Evolutionary conservation across 2,329 filamentous ascomycete species (phyloP).

Genomic region (Chrysosphaeria jannelii): DNA sequence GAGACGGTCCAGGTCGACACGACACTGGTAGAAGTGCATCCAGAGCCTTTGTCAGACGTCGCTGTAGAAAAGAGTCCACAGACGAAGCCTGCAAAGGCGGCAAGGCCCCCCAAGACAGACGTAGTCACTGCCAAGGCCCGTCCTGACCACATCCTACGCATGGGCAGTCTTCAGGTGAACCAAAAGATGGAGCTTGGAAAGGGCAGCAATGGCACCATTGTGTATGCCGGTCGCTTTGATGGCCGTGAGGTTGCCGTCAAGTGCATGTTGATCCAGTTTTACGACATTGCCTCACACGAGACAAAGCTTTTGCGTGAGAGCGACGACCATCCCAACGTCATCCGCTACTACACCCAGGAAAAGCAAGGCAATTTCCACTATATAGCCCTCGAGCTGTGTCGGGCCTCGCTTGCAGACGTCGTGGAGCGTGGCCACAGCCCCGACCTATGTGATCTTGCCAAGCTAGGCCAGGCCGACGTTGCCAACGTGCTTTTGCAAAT

Average conservation of each 20-base stretch:
- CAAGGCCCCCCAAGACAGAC: too few relatives aligned
- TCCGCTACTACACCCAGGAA: slow-evolving; percentile 85
- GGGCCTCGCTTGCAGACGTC: slow-evolving; percentile 75
- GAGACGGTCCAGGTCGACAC: slow-evolving; percentile 27
- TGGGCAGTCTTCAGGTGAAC: slow-evolving; percentile 33
- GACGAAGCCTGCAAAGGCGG: too few relatives aligned
- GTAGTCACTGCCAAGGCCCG: slow-evolving; percentile 19
- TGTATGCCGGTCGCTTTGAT: slow-evolving; percentile 85
- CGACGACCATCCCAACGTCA: slow-evolving; percentile 87
- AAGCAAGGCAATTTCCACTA: slow-evolving; percentile 75
- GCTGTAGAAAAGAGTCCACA: too few relatives aligned
- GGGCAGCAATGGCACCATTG: slow-evolving; percentile 88
- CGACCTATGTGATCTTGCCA: slow-evolving; percentile 31
- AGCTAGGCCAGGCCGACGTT: slow-evolving; percentile 43
- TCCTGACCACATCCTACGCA: slow-evolving; percentile 19
- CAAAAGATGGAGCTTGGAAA: slow-evolving; percentile 34
- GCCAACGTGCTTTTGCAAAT: slow-evolving; percentile 67
- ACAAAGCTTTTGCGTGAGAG: slow-evolving; percentile 73
- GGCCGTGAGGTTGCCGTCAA: slow-evolving; percentile 85
- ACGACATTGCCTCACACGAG: slow-evolving; percentile 82
- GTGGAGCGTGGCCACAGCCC: slow-evolving; percentile 42
- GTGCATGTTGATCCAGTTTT: slow-evolving; percentile 86
- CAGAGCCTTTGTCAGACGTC: too few relatives aligned
- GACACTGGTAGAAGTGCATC: slow-evolving; percentile 9
- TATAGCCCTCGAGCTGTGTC: slow-evolving; percentile 81